A percentile compares a stretch with the other conserved stretches of the same genome.
phyloP scores from a whole-genome alignment of 1,284 basidiomycete species.

The Melampsora americana region DNA sequence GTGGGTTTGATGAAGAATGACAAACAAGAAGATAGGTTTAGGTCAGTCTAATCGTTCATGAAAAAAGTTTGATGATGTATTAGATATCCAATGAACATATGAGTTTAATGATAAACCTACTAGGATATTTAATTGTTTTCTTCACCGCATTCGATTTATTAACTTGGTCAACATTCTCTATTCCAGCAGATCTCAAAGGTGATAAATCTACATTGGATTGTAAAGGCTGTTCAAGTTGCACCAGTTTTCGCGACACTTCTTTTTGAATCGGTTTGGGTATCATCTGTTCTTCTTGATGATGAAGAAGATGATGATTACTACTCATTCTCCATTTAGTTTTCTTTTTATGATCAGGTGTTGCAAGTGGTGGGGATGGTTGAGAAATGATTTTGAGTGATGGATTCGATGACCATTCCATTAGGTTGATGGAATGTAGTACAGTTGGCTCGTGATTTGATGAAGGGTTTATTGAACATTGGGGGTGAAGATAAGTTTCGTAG shows the following conservation, averaged over 20 bases:
- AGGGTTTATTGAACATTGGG: too few relatives aligned
- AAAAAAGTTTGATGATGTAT: not conserved
- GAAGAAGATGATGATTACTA: not conserved
- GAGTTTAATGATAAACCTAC: not conserved
- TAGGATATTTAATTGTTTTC: conserved; percentile 40
- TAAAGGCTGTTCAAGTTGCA: too few relatives aligned
- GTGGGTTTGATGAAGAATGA: not conserved
- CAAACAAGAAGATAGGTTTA: not conserved
- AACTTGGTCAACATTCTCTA: not conserved
- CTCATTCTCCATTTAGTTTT: not conserved
- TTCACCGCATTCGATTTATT: conserved; percentile 14
- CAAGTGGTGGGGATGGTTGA: not conserved
- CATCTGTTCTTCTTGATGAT: not conserved
- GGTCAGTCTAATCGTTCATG: too few relatives aligned
- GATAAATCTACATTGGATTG: too few relatives aligned
- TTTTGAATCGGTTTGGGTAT: not conserved
- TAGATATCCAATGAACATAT: not conserved
- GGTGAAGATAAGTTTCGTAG: too few relatives aligned
- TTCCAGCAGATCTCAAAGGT: too few relatives aligned
- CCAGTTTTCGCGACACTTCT: too few relatives aligned
- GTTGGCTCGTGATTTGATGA: too few relatives aligned
- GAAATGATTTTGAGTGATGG: not conserved
- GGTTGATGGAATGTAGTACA: not conserved
- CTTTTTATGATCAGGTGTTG: not conserved
- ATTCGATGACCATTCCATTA: not conserved